Percentiles rank a stretch among this genome's conserved stretches.
Evolutionary conservation across 2,329 filamentous ascomycete species (phyloP).

Genomic region (Colletotrichum lupini): DNA sequence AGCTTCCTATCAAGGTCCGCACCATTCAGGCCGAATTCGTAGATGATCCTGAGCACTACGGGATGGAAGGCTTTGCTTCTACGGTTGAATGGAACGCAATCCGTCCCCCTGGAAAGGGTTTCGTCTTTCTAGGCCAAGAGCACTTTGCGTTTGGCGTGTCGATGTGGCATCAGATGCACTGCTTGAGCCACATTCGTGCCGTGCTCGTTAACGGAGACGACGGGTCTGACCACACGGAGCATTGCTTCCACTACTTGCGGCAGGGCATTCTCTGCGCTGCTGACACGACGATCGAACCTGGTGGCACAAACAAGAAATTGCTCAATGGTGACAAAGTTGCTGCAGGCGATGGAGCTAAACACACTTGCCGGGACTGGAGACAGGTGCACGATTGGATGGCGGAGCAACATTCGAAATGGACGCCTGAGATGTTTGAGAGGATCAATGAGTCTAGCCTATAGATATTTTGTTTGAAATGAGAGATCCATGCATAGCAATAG

Average conservation of each 20-base stretch:
- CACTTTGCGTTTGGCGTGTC: background rate
- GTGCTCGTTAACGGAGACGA: background rate
- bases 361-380: constrained; percentile 17
- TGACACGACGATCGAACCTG: background rate
- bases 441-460: background rate
- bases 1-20: background rate
- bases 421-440: background rate
- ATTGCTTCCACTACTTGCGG: background rate
- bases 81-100: background rate
- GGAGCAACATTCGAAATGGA: background rate
- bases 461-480: background rate
- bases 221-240: background rate
- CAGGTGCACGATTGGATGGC: constrained; percentile 17
- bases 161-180: background rate
- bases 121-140: background rate
- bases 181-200: background rate
- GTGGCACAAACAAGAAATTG: background rate
- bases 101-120: background rate
- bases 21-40: background rate
- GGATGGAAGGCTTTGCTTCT: background rate
- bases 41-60: background rate
- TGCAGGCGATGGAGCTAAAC: background rate
- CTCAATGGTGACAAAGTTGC: background rate
- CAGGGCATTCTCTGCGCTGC: background rate
- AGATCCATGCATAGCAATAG: background rate